Conservation (phyloP, 2,329 filamentous ascomycete genomes). For the Davidsoniella eucalypti region DNA sequence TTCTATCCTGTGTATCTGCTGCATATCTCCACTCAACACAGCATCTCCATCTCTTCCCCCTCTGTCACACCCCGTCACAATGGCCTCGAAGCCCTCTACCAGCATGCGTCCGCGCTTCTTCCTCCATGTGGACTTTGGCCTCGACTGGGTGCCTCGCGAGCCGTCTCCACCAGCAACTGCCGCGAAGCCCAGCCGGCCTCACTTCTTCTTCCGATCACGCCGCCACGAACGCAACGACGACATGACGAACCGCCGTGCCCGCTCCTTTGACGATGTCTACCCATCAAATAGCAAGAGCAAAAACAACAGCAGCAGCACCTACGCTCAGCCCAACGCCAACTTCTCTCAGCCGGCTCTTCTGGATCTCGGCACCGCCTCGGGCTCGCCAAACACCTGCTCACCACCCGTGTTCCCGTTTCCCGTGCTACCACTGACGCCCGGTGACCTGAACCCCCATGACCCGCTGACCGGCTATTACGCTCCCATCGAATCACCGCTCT, state of each 20-base stretch:
- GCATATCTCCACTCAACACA: background rate
- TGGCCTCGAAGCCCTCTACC: conserved; percentile 15
- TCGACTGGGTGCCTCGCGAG: conserved; percentile 31
- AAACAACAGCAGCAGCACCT: background rate
- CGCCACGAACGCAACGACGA: conserved; percentile 9
- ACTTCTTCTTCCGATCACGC: conserved; percentile 1
- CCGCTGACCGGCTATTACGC: conserved; percentile 7
- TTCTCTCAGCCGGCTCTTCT: conserved; percentile 1
- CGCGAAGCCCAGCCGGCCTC: conserved; percentile 23
- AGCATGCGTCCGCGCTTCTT: conserved; percentile 23
- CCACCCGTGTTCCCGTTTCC: conserved; percentile 4
- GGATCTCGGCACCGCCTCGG: background rate
- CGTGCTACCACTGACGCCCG: conserved; percentile 7
- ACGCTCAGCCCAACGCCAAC: background rate
- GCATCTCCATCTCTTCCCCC: background rate
- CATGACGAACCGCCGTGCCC: conserved; percentile 14
- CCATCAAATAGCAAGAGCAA: conserved; percentile 21
- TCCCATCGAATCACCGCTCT: background rate
- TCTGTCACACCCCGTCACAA: background rate
- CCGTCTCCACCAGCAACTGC: conserved; percentile 24
- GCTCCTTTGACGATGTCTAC: conserved; percentile 27
- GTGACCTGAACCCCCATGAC: conserved; percentile 8
- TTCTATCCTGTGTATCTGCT: too few species aligned
- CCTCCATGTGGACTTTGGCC: conserved; percentile 34
- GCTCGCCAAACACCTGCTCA: background rate